Evolutionary conservation across 331 rosid species (phyloP), one percentile per base, ranked within the genome.

Genomic region (Erythrophleum ivorense): DNA sequence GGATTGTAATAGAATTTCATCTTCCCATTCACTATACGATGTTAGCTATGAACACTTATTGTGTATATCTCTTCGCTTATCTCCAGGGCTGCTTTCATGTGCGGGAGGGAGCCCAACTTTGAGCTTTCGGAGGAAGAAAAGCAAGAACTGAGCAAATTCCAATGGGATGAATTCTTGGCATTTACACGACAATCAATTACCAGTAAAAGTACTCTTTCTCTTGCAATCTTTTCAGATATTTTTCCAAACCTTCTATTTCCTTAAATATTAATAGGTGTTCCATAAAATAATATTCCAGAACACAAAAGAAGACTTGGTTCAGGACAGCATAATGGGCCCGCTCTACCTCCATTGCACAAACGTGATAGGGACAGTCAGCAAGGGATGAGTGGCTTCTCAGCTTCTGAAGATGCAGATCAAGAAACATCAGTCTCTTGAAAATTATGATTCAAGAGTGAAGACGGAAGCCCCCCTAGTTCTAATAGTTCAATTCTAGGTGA

Each of bases 71-170:
- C 3, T 49, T 24, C 65, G 8, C 24, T 74, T 85, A 40, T 83
- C 45, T 69, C 1, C 82, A 95, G 99, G 88, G 99, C 99, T 70
- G 99, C 99, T 85, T 95, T 90, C 91, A 93, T 95, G 97, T 91
- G 98, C 64, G 97, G 98, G 75, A 90, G 99, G 87, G 98, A 95
- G 71, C 99, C 99, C 1, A 95, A 95, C 87, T 93, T 89, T 3
- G 97, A 95, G 88, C 97, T 95, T 73, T 80, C 93, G 0, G 92
- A 90, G 59, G 90, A 77, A 78, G 99, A 91, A 85, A 91, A 91
- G 91, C 70, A 81, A 71, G 98, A 95, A 52, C 88, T 95, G 18
- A 84, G 87, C 33, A 81, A 86, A 79, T 87, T 88, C 80, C 88
- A 90, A 84, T 95, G 99, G 99, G 97, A 91, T 0, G 98, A 95